A percentile compares a stretch with the other conserved stretches of the same genome.
These are phyloP conservation scores for Penicillium corylophilum DNA, from an alignment of 2,329 filamentous ascomycete species.

Conservation along the genomic window DNA sequence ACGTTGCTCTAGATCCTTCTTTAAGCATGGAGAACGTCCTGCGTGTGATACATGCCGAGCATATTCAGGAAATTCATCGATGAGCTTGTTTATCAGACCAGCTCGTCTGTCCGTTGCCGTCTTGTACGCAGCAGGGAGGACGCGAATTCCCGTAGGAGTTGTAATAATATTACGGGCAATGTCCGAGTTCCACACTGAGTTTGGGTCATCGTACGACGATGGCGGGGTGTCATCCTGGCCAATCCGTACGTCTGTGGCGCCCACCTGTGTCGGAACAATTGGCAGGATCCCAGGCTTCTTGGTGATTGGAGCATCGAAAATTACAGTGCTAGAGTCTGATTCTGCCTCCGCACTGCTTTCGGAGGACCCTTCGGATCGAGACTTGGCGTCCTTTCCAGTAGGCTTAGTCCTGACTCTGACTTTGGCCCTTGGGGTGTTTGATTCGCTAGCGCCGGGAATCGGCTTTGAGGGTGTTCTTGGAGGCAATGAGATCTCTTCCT, in stretches of 20 bases:
- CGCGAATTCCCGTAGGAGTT: conserved; percentile 11
- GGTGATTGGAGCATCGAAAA: conserved; percentile 31
- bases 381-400: background rate
- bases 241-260: conserved; percentile 13
- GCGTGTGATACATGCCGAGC: conserved; percentile 28
- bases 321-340: conserved; percentile 30
- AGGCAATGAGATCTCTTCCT: background rate
- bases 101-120: conserved; percentile 29
- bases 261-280: conserved; percentile 31
- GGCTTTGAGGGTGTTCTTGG: background rate
- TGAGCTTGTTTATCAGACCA: conserved; percentile 32
- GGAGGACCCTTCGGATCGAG: conserved; percentile 10
- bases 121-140: conserved; percentile 26
- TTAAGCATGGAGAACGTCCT: conserved; percentile 18
- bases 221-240: conserved; percentile 30
- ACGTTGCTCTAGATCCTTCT: conserved; percentile 19
- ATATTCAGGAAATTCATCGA: conserved; percentile 37
- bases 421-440: conserved; percentile 3
- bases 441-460: background rate
- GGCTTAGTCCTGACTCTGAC: conserved; percentile 4
- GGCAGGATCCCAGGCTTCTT: conserved; percentile 16
- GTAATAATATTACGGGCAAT: conserved; percentile 13
- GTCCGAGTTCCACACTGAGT: conserved; percentile 17
- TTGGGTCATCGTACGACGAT: conserved; percentile 36
- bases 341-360: conserved; percentile 30